Conservation (phyloP, 2,329 filamentous ascomycete species). For the Claviceps monticola region DNA sequence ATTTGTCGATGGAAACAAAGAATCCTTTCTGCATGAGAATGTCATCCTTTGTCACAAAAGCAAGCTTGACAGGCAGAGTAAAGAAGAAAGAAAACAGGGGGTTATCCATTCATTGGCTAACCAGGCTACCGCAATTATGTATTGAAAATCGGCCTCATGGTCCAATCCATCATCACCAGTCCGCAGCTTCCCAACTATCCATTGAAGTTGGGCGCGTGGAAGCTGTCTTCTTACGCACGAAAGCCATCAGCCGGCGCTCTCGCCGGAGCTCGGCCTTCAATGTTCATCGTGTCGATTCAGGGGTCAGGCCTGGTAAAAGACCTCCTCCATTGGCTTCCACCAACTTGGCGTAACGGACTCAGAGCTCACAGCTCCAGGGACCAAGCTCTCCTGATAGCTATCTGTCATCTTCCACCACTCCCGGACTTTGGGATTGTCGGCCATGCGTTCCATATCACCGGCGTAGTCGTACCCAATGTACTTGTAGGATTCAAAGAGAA, state of each 20-base stretch:
- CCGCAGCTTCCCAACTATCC: no score
- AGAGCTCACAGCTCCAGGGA: constrained; percentile 44
- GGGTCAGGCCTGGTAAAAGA: constrained; percentile 44
- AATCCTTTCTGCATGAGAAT: no score
- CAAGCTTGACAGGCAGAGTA: not conserved
- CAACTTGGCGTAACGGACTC: constrained; percentile 46
- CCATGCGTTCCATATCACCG: constrained; percentile 65
- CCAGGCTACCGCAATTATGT: not conserved
- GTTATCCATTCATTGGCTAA: not conserved
- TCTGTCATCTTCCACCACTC: constrained; percentile 79
- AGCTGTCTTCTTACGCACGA: no score
- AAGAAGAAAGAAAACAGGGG: not conserved
- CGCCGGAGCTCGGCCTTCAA: not conserved
- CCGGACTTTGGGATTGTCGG: constrained; percentile 54
- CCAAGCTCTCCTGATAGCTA: constrained; percentile 52
- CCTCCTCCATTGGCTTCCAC: constrained; percentile 58
- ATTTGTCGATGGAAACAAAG: no score
- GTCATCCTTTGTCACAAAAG: no score
- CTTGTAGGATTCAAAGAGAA: constrained; percentile 64
- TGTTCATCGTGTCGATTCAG: not conserved
- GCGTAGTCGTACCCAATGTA: constrained; percentile 62
- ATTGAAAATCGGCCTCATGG: not conserved
- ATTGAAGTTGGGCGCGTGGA: no score
- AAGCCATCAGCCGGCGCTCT: not conserved
- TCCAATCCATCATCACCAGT: not conserved